These are phyloP conservation scores for Evernia prunastri DNA, from an alignment of 495 filamentous ascomycete genomes.

Conservation along the genomic window DNA sequence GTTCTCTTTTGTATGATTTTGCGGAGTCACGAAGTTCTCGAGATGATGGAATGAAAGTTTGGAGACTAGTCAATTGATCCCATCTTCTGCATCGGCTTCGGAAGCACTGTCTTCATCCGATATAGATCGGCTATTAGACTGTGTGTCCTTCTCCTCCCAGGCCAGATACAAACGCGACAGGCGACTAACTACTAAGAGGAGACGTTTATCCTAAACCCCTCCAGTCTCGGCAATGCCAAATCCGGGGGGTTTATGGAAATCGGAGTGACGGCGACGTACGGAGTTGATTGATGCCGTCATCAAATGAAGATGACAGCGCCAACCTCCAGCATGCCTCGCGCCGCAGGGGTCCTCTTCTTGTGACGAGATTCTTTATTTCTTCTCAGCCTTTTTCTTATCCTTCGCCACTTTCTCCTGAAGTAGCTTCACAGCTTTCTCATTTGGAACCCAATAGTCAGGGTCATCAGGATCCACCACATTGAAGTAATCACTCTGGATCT, in stretches of 20 bases:
- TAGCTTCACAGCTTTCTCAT: slow-evolving; percentile 19
- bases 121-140: no score
- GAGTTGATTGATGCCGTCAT: not conserved
- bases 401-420: slow-evolving; percentile 6
- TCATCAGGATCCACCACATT: slow-evolving; percentile 12
- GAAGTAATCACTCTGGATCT: slow-evolving; percentile 20
- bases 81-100: no score
- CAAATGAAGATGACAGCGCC: not conserved
- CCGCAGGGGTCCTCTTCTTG: not conserved
- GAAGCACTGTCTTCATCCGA: no score
- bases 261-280: not conserved
- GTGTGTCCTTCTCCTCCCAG: no score
- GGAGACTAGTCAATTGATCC: no score
- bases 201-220: not conserved
- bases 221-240: not conserved
- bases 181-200: not conserved
- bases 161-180: no score
- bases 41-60: no score
- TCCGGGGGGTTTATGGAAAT: not conserved
- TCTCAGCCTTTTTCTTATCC: slow-evolving; percentile 17
- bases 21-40: no score
- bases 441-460: slow-evolving; percentile 15
- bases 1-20: no score
- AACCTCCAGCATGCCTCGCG: not conserved
- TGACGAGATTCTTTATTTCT: slow-evolving; percentile 11